Evolutionary conservation across 805 yeast species (phyloP), one percentile per base, ranked within the genome.

Genomic region (Metschnikowia shivogae): DNA sequence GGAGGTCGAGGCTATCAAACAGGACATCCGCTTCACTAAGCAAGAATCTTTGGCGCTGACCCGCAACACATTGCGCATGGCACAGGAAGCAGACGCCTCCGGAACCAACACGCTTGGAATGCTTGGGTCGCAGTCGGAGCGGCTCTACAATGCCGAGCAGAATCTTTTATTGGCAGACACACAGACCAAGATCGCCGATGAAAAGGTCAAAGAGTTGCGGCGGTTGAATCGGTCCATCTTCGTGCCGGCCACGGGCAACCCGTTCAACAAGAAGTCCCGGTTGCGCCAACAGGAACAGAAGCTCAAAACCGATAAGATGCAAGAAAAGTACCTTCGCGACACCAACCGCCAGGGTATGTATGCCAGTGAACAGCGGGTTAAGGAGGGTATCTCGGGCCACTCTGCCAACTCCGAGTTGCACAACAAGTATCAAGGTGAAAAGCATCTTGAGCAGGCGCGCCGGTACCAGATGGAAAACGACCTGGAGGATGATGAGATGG

Each of bases 111-210:
- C 97, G 0, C 66, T 92, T 50, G 97, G 97, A 26, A 80, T 88
- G 80, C 74, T 93, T 39, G 99, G 99, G 22, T 79, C 90, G n/a
- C 98, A 93, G 64, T 82, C 93, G 46, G 97, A 89, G 61, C 74
- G 88, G 39, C 71, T 93, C 51, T 86, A 84, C 62, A 81, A 80
- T 57, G 82, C 90, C 17, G 97, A 93, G 61, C 79, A 80, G 52
- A 83, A 83, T 53, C 69, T 92, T 54, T 79, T 86, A 43, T 68
- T 86, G 44, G 88, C 95, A 42, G 85, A 82, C 47, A 83, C 88
- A 3, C 96, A 89, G 61, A 86, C 87, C 47, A 73, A 81, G 54
- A 78, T 86, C 44, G 95, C 95, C 5, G 89, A 85, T 51, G 87
- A 82, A 34, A 86, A 87, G 63, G 92, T 92, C 30, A 77, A 76